Evolutionary conservation across 371 early-diverging fungal species (phyloP).

Genomic region (Mucor saturninus): DNA sequence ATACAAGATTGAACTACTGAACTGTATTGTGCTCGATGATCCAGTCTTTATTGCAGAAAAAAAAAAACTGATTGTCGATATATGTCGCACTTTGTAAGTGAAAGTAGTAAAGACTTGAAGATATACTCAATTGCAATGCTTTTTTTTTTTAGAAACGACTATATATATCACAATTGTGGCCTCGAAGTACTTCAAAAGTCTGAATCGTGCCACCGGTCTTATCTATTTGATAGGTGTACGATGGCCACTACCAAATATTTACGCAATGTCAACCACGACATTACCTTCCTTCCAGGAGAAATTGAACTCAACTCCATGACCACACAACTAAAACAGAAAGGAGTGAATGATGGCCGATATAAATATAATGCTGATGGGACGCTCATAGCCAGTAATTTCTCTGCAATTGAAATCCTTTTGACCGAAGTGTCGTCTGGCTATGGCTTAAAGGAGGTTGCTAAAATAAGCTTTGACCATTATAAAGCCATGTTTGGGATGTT

Average conservation of each 20-base stretch:
- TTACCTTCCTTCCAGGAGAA: conserved; percentile 35
- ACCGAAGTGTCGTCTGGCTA: conserved; percentile 30
- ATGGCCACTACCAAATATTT: conserved; percentile 32
- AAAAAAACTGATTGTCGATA: conserved; percentile 26
- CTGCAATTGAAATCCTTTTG: conserved; percentile 28
- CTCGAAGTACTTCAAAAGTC: conserved; percentile 24
- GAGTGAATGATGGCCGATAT: conserved; percentile 26
- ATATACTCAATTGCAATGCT: conserved; percentile 27
- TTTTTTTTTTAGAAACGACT: conserved; percentile 31
- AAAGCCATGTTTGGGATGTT: conserved; percentile 39
- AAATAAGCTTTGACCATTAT: conserved; percentile 30
- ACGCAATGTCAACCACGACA: conserved; percentile 20
- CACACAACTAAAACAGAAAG: conserved; percentile 26
- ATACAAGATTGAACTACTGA: conserved; percentile 20
- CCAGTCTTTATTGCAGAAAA: conserved; percentile 24
- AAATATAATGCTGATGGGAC: conserved; percentile 32
- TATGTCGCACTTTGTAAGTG: conserved; percentile 34
- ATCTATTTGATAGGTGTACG: conserved; percentile 32
- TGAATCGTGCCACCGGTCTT: conserved; percentile 33
- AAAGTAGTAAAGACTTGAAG: conserved; percentile 27
- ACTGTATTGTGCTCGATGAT: conserved; percentile 4
- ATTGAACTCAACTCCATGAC: conserved; percentile 31
- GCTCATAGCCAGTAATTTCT: conserved; percentile 21
- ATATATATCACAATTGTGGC: conserved; percentile 33
- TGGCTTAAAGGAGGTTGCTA: conserved; percentile 19